Evolutionary conservation across 75 land plant genomes (phyloP), one percentile per base, ranked within the genome.

Genomic region (Sequoia sempervirens): DNA sequence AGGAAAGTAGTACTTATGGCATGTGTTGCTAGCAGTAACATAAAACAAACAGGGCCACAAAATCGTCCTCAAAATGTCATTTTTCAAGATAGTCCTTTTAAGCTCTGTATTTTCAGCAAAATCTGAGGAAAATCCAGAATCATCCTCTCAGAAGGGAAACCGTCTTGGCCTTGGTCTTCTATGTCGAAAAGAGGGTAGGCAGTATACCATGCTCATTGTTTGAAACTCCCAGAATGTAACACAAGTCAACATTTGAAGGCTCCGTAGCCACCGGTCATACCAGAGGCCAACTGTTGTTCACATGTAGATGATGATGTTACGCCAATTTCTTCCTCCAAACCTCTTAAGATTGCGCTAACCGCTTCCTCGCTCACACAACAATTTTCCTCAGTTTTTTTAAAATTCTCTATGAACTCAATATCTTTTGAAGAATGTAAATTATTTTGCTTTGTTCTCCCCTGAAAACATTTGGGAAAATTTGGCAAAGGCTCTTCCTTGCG

Each of bases 271-370:
- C n/a, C 40, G 3, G 12, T 37, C 40, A 20, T 40, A 40, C 7
- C 78, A 17, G 78, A 75, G 45, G 45, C n/a, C n/a, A 23, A 6
- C 26, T 7, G 28, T 2, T 23, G n/a, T 8, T 23, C 66, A 61
- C 28, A 20, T 18, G 26, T 1, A 7, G 78, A 75, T 17, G 17
- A 38, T 1, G 17, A 38, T 0, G 43, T 2, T 23, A 40, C 17
- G 45, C 78, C n/a, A 20, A 75, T 75, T 40, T 75, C 78, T 75
- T 75, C 78, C 41, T 75, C 45, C 18, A 75, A 41, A 41, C 78
- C 38, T 75, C 41, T 75, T 8, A 75, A 18, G 23, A 75, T 17
- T 13, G 26, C 43, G 41, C 9, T 38, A 37, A 75, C n/a, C 43
- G 38, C 43, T 18, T 75, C 78, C n/a, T 75, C 78, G 26, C 78